Conservation (phyloP, 306 rosid species). For the Quercus engelmannii region DNA sequence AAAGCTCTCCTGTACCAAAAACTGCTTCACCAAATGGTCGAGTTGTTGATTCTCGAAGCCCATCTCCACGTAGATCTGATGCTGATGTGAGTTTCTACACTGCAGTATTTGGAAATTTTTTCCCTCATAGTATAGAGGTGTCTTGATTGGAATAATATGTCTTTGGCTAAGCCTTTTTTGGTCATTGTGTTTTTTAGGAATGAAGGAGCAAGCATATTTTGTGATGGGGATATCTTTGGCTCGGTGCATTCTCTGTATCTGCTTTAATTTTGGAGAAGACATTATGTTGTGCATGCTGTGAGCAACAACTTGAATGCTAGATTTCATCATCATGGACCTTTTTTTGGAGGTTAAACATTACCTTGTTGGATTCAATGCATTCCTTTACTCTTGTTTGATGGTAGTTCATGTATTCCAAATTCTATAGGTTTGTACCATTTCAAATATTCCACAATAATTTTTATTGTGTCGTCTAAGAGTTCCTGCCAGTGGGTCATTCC, state of each 20-base stretch:
- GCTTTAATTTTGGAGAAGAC: conserved; percentile 13
- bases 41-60: conserved; percentile 51
- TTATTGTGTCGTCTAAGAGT: conserved; percentile 3
- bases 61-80: conserved; percentile 52
- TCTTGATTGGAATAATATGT: not conserved
- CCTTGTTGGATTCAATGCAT: conserved; percentile 38
- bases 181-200: conserved; percentile 35
- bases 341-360: conserved; percentile 45
- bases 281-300: conserved; percentile 18
- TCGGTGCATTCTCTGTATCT: conserved; percentile 2
- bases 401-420: conserved; percentile 30
- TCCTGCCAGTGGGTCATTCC: conserved; percentile 6
- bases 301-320: conserved; percentile 32
- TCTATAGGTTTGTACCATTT: conserved; percentile 7
- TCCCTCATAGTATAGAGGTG: not conserved
- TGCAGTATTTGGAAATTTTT: not conserved
- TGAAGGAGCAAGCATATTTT: conserved; percentile 20
- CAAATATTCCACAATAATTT: conserved; percentile 17
- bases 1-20: conserved; percentile 36
- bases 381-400: conserved; percentile 24
- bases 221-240: conserved; percentile 4
- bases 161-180: not conserved
- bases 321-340: conserved; percentile 31
- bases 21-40: conserved; percentile 39
- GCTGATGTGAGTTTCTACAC: conserved; percentile 46